These are phyloP conservation scores for Verticillium tricorpus DNA, from an alignment of 2,329 filamentous ascomycete genomes.

Conservation along the genomic window DNA sequence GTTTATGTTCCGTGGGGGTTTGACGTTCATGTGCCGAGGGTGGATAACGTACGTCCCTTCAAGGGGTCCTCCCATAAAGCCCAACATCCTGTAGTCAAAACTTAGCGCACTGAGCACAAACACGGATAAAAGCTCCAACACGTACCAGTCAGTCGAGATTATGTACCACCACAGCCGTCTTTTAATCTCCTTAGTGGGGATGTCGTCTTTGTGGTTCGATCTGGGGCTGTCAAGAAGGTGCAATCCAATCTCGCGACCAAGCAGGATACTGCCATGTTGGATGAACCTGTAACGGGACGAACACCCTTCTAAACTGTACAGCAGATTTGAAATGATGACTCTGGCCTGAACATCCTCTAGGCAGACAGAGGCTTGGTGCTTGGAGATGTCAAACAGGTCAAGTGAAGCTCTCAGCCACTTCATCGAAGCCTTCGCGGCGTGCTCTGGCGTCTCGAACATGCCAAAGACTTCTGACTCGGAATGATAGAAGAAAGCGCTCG, in stretches of 20 bases:
- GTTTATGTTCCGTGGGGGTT: constrained; percentile 31
- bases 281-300: constrained; percentile 26
- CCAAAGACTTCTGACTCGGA: not conserved
- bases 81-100: constrained; percentile 25
- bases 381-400: constrained; percentile 28
- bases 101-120: no score
- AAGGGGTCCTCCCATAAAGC: constrained; percentile 27
- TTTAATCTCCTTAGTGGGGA: constrained; percentile 28
- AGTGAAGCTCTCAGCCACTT: constrained; percentile 29
- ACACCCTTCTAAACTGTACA: constrained; percentile 33
- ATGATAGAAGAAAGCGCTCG: constrained; percentile 22
- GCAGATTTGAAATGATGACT: constrained; percentile 29
- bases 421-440: constrained; percentile 4
- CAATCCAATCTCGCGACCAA: constrained; percentile 28
- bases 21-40: constrained; percentile 33
- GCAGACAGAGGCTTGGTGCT: constrained; percentile 20
- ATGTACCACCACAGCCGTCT: constrained; percentile 41
- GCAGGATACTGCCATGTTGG: constrained; percentile 21
- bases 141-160: constrained; percentile 33
- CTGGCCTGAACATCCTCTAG: constrained; percentile 32
- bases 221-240: constrained; percentile 33
- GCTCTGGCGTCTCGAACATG: not conserved
- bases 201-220: constrained; percentile 16
- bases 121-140: not conserved
- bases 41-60: constrained; percentile 31